Base-by-base conservation (phyloP, 2,329 filamentous ascomycete species). In the Fusarium sp. region DNA sequence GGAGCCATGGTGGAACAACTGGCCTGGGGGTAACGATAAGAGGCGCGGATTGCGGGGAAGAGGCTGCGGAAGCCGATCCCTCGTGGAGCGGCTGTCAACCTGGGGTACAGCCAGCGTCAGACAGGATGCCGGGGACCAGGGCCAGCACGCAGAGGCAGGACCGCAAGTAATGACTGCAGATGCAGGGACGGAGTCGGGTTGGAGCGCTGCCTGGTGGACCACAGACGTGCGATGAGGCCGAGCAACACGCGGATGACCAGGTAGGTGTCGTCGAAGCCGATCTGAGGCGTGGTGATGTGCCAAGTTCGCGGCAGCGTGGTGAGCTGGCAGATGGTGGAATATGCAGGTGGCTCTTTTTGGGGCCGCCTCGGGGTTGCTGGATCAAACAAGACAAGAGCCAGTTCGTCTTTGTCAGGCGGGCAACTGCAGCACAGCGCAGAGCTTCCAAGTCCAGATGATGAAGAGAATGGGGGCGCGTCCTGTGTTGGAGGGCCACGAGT, bases 291-390 rank as follows among this genome's bases (percentile, higher is more conserved):
- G 69, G 68, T 70, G 67, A 72, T 60, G 69, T 74, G 74, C 66
- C 68, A 73, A 68, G 71, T 75, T 73, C 73, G 75, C 65, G 70
- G 66, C 67, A 72, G 71, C 70, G 70, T 73, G 71, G 66, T 76
- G 76, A 77, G 73, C 73, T 76, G 76, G 76, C 75, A 77, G 74
- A 69, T 65, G 65, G 71, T 71, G 73, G 71, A 62, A 69, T 77
- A 78, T 79, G 77, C 77, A 79, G 65, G 76, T 78, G 72, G 76
- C 77, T 78, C 70, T n/a, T 66, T 78, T 79, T 77, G 23, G 75
- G 77, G 69, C 58, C 66, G 69, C 58, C 60, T 73, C 58, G 54
- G 69, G 68, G 64, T 64, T 71, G 62, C 62, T 73, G 63, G 70
- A 72, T 73, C 71, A 65, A 72, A 51, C 34, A 70, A 73, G 72